Base-by-base conservation (phyloP, 495 filamentous ascomycete species). In the Penicillium parvum region DNA sequence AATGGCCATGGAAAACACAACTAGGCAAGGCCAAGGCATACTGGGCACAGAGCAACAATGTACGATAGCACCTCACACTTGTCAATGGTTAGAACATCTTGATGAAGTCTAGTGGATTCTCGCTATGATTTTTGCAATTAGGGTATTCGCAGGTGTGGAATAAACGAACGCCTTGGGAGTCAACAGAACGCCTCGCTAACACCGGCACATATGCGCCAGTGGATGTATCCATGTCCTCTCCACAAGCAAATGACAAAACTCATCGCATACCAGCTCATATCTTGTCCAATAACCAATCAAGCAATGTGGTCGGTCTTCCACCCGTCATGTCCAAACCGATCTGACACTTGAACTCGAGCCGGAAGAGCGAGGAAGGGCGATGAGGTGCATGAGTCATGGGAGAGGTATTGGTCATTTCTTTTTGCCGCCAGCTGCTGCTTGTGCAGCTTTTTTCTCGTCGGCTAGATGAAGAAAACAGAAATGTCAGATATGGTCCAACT, bases 381-480 rank as follows among this genome's bases (percentile, higher is more conserved):
- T 16, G 12, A 27, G 45, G 30, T n/a, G n/a, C n/a, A n/a, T n/a
- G n/a, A n/a, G n/a, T n/a, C n/a, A n/a, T n/a, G n/a, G n/a, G n/a
- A n/a, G n/a, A n/a, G n/a, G n/a, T 8, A 4, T 7, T 11, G 11
- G n/a, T 55, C 30, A 58, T 43, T 64, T 60, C 45, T 57, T 59
- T 45, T 52, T 53, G 15, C 43, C 47, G 6, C 23, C 55, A 38
- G 33, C 50, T 30, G 46, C 58, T 15, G 53, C 52, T 37, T 56
- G 54, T 16, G 47, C 52, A 11, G 55, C 53, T 41, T 49, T 55
- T 42, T 62, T 62, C 37, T 63, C 61, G 19, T 67, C 57, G 45
- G 64, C 64, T 67, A 38, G 33, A 27, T 9, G 22, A 2, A n/a
- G 14, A 21, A 23, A 5, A 18, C 10, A 25, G 29, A 40, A 9